Evolutionary conservation across 2,329 filamentous ascomycete genomes (phyloP), one percentile per base, ranked within the genome.

Genomic region (Aspergillus pseudotamarii): DNA sequence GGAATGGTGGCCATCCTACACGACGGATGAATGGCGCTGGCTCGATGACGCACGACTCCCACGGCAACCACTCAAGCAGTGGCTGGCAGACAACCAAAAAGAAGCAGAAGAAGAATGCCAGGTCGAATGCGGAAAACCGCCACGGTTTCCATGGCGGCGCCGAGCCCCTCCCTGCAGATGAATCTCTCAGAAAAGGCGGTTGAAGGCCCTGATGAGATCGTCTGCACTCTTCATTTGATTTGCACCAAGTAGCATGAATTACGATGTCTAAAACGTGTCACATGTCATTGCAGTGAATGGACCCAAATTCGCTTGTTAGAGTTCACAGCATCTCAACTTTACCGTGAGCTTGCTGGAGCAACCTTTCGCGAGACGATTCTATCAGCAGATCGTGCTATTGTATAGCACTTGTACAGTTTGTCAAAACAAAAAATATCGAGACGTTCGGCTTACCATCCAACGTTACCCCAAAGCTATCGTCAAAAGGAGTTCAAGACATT

Each of bases 81-180:
- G 75, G 76, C 59, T 82, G 80, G 80, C 80, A 82, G 68, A 81
- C 76, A 3, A 79, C 78, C 11, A 81, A 80, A 69, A 80, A 78
- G 66, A 81, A 77, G 68, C 72, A 79, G 59, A 79, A 77, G 62
- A 76, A 75, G 64, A 74, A 71, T 50, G 67, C 68, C 51, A 81
- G 78, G 60, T 71, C 72, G 6, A 69, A 75, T 32, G 70, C 69
- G 12, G 78, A 80, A 21, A 62, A 71, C 36, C 71, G 71, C 30
- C 68, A 71, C 30, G 72, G 72, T n/a, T 57, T 67, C 21, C 64
- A 70, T 30, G 67, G 70, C 46, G 72, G 75, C 6, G 73, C 71
- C 2, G 80, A 82, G 63, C 72, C 76, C 10, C 68, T 80, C 12
- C 79, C 80, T 34, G 72, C 71, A 16, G 79, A 82, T 64, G 80